Evolutionary conservation across 2,329 filamentous ascomycete genomes (phyloP).

Genomic region (Coniochaeta sp.): DNA sequence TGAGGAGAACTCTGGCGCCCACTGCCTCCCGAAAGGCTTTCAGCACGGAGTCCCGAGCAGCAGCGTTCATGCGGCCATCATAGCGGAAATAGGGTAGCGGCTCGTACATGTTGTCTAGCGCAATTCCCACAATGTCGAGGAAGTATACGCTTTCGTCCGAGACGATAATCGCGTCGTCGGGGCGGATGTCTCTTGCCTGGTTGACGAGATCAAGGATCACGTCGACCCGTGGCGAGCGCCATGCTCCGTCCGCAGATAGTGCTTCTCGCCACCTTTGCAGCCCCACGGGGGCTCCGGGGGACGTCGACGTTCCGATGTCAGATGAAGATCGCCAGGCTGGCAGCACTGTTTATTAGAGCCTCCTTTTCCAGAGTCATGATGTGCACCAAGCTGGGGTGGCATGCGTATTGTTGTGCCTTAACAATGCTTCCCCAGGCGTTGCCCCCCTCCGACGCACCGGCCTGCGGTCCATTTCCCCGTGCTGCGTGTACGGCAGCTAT

Average conservation of each 20-base stretch:
- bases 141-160: not conserved
- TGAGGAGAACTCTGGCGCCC: too few species aligned
- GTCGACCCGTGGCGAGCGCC: not conserved
- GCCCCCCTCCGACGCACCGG: too few species aligned
- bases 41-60: too few species aligned
- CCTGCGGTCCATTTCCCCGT: too few species aligned
- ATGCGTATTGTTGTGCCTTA: not conserved
- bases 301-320: not conserved
- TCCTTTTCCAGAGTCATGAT: not conserved
- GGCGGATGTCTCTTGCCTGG: not conserved
- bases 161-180: not conserved
- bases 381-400: not conserved
- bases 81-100: too few species aligned
- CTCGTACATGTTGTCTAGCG: conserved; percentile 39
- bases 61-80: too few species aligned
- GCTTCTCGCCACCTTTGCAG: not conserved
- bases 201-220: not conserved
- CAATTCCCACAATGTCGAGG: not conserved
- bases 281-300: too few species aligned
- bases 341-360: not conserved
- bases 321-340: not conserved
- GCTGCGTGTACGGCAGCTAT: too few species aligned
- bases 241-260: not conserved
- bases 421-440: too few species aligned
- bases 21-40: too few species aligned